phyloP scores from a whole-genome alignment of 495 filamentous ascomycete species.

The Xylaria sp. region DNA sequence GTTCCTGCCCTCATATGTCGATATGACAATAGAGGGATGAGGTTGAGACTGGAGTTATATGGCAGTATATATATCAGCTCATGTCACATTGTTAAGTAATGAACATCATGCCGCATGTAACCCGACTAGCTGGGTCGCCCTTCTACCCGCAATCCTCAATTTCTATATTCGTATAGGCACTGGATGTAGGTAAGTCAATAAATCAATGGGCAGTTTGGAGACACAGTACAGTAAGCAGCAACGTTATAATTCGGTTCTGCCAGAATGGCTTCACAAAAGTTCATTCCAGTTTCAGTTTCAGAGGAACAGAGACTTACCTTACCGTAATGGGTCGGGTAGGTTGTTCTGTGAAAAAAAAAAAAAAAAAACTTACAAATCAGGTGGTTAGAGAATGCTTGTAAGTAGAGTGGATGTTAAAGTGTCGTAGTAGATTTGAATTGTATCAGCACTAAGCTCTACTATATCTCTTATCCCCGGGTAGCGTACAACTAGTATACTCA shows the following conservation, averaged over 20 bases:
- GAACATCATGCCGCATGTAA: not conserved
- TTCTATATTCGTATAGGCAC: not conserved
- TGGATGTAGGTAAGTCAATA: not conserved
- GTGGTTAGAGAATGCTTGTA: conserved; percentile 6
- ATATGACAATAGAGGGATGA: not conserved
- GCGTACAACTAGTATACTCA: not conserved
- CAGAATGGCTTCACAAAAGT: not conserved
- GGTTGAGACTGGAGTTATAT: not conserved
- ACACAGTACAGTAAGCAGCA: conserved; percentile 17
- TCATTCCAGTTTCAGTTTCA: conserved; percentile 9
- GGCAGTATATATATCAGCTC: no score
- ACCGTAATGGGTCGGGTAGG: not conserved
- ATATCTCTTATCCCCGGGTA: no score
- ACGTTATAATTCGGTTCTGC: not conserved
- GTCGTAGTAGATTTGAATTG: not conserved
- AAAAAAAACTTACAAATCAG: not conserved
- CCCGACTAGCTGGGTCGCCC: conserved; percentile 12
- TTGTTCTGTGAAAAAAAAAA: no score
- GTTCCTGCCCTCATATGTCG: no score
- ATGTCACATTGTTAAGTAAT: not conserved
- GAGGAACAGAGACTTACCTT: conserved; percentile 10
- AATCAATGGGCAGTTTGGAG: not conserved
- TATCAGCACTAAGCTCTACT: not conserved
- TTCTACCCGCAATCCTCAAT: not conserved
- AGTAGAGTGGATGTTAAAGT: not conserved